Conservation (phyloP, 768 basidiomycete genomes). For the Candolleomyces aberdarensis region DNA sequence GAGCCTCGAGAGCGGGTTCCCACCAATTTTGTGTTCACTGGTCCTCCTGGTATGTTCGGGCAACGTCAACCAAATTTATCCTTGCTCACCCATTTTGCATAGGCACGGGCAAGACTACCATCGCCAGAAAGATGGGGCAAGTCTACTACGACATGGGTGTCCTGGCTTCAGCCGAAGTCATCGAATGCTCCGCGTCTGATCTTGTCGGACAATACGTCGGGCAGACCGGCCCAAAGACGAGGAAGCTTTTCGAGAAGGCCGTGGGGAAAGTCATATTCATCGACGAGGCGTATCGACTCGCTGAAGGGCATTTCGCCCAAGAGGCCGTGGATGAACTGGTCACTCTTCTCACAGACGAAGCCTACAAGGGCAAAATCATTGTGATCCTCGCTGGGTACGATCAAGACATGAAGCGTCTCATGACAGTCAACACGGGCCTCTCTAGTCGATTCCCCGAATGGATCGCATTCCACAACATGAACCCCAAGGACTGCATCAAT, state of each 20-base stretch:
- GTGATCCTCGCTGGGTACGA: constrained; percentile 73
- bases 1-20: constrained; percentile 54
- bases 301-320: constrained; percentile 59
- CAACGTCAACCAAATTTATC: neutral
- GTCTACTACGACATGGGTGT: constrained; percentile 62
- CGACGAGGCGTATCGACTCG: constrained; percentile 67
- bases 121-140: constrained; percentile 55
- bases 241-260: constrained; percentile 57
- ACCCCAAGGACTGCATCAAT: constrained; percentile 43
- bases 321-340: constrained; percentile 76
- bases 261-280: constrained; percentile 68
- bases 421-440: constrained; percentile 58
- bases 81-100: constrained; percentile 9
- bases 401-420: constrained; percentile 58
- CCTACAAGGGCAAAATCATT: constrained; percentile 55
- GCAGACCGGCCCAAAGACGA: constrained; percentile 68
- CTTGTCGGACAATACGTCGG: constrained; percentile 69
- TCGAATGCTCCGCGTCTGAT: constrained; percentile 69
- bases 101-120: constrained; percentile 63
- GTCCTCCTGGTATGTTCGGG: constrained; percentile 54
- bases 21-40: constrained; percentile 70
- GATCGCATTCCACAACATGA: constrained; percentile 52
- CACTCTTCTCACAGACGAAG: constrained; percentile 54
- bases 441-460: constrained; percentile 68
- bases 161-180: constrained; percentile 42